Conservation (phyloP, 176 grass and related monocot species). For the Pontederia paniculata region DNA sequence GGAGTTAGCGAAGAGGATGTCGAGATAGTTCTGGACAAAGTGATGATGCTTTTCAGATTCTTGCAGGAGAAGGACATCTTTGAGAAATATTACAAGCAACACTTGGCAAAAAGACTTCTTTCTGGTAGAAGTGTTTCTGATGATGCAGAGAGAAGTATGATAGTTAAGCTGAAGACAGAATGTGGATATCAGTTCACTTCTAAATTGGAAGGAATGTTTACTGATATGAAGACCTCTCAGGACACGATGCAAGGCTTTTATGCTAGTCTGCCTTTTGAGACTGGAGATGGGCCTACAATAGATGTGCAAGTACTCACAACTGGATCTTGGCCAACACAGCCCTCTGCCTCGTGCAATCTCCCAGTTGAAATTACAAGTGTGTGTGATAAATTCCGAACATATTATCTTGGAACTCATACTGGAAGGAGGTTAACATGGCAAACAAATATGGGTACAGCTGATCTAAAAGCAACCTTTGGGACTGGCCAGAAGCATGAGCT, state of each 20-base stretch:
- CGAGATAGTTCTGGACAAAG: slow-evolving; percentile 81
- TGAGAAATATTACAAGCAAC: slow-evolving; percentile 97
- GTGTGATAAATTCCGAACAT: slow-evolving; percentile 71
- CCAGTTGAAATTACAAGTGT: slow-evolving; percentile 71
- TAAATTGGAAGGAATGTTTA: slow-evolving; percentile 97
- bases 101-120: slow-evolving; percentile 80
- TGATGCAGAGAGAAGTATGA: slow-evolving; percentile 98
- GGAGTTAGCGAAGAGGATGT: slow-evolving; percentile 89
- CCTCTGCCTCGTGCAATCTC: slow-evolving; percentile 64
- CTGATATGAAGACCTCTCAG: slow-evolving; percentile 97
- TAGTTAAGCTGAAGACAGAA: slow-evolving; percentile 97
- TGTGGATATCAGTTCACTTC: slow-evolving; percentile 97
- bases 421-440: slow-evolving; percentile 94
- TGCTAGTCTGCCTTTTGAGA: slow-evolving; percentile 50
- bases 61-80: slow-evolving; percentile 99
- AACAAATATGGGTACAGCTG: slow-evolving; percentile 96
- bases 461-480: slow-evolving; percentile 87
- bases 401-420: slow-evolving; percentile 94
- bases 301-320: slow-evolving; percentile 93
- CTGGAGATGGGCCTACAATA: slow-evolving; percentile 65
- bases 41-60: slow-evolving; percentile 97
- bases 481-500: slow-evolving; percentile 90
- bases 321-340: slow-evolving; percentile 91
- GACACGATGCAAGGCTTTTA: slow-evolving; percentile 94
- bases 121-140: slow-evolving; percentile 84